Base-by-base conservation (phyloP, 805 yeast genomes). In the Saccharomycopsis fibuligera region DNA sequence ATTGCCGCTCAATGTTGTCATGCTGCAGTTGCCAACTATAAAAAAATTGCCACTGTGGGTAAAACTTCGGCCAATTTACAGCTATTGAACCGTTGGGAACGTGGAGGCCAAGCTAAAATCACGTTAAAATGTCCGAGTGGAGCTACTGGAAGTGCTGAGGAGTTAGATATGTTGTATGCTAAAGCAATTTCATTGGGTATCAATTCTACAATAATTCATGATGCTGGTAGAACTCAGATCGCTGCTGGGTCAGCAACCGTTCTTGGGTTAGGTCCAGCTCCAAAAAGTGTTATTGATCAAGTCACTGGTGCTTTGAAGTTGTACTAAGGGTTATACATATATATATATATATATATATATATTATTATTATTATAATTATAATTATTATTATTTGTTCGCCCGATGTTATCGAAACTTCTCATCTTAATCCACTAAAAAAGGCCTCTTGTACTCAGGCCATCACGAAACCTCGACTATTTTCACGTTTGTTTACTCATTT, bases 1-100 rank as follows among this genome's bases (percentile, higher is more conserved):
- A 83, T 86, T 2, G 97, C 98, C 3, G 99, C 99, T 4, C 99
- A 93, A 62, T 91, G 98, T 65, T 83, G 89, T 35, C 99, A 93
- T 68, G 99, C 99, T n/a, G 95, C 98, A 0, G 73, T 93, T 30
- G 90, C 93, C 0, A 79, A 93, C 57, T 93, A 86, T 66, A 81
- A 85, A 59, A 56, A 60, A 23, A 48, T 48, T n/a, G 3, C 30
- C 14, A 51, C 30, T 9, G n/a, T 2, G 21, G 30, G 19, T 17
- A 8, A 22, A 12, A 30, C 27, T 30, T 36, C 47, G 8, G 67
- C 79, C 53, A 81, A 86, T 54, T 81, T 87, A 14, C 70, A 69
- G 10, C 64, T 84, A 70, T 73, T 89, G 9, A 64, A 68, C 10
- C 72, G 91, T 55, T 93, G 99, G 99, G 77, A 79, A 49, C 65